These are phyloP conservation scores for Acanthamoeba castellanii DNA, from an alignment of 208 protist species.

Conservation along the genomic window DNA sequence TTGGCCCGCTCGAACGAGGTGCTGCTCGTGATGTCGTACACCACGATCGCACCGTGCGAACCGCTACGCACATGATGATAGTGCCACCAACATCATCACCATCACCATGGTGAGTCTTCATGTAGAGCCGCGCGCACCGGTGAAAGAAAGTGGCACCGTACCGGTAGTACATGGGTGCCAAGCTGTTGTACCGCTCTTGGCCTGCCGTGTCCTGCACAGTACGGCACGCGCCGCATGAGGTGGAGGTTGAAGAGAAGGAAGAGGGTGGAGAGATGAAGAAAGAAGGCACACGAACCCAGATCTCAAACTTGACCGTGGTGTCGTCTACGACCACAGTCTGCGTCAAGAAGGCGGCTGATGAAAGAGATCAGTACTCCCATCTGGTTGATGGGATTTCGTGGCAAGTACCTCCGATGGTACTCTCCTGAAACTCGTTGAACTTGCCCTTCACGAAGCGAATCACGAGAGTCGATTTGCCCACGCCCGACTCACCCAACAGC, in stretches of 20 bases:
- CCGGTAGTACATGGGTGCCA: constrained; percentile 95
- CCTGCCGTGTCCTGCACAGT: constrained; percentile 9
- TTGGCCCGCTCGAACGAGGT: constrained; percentile 85
- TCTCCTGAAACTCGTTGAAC: constrained; percentile 96
- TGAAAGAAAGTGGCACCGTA: neutral
- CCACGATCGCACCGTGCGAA: constrained; percentile 93
- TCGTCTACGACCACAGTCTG: constrained; percentile 94
- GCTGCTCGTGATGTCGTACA: constrained; percentile 93
- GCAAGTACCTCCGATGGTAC: constrained; percentile 92
- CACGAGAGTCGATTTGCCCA: constrained; percentile 93
- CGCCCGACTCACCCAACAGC: constrained; percentile 92
- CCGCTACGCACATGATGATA: constrained; percentile 77
- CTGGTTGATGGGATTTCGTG: neutral
- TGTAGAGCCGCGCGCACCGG: neutral
- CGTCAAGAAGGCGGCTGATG: constrained; percentile 93
- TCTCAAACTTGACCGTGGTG: constrained; percentile 94
- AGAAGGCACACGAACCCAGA: constrained; percentile 87
- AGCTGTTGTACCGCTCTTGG: constrained; percentile 13
- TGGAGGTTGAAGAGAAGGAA: neutral
- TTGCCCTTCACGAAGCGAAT: constrained; percentile 95
- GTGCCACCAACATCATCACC: neutral
- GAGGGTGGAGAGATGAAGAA: neutral
- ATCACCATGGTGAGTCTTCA: neutral
- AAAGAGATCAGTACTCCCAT: neutral
- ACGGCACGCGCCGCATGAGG: neutral